These are phyloP conservation scores for Corylus americana DNA, from an alignment of 306 rosid genomes.

Conservation along the genomic window DNA sequence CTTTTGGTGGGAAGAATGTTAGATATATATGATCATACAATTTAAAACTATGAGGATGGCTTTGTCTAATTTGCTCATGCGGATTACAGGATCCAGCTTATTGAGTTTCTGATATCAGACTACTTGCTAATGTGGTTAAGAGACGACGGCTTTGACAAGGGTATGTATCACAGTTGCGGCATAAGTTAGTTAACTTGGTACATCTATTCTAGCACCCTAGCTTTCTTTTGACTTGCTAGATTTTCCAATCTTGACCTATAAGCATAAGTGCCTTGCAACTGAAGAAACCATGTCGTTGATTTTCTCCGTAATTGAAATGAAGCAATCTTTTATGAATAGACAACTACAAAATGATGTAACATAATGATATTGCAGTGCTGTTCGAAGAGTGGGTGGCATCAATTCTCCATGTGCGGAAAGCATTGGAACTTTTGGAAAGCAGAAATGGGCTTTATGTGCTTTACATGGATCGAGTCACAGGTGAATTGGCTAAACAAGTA, in stretches of 20 bases:
- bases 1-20: not conserved
- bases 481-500: conserved; percentile 64
- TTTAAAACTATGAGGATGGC: not conserved
- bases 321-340: conserved; percentile 8
- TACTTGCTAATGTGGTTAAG: conserved; percentile 68
- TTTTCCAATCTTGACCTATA: conserved; percentile 4
- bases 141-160: conserved; percentile 55
- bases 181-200: conserved; percentile 1
- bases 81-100: conserved; percentile 78
- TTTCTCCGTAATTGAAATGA: not conserved
- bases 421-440: conserved; percentile 75
- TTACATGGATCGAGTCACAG: conserved; percentile 80
- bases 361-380: conserved; percentile 50
- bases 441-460: conserved; percentile 78
- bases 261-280: not conserved
- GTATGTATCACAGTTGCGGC: conserved; percentile 44
- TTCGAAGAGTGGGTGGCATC: conserved; percentile 83
- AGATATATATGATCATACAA: not conserved
- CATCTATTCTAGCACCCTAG: conserved; percentile 10
- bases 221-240: not conserved
- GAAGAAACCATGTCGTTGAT: not conserved
- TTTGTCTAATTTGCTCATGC: conserved; percentile 30
- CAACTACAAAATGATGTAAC: conserved; percentile 19
- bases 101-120: conserved; percentile 77
- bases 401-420: conserved; percentile 66